Evolutionary conservation across 495 filamentous ascomycete species (phyloP).

Genomic region (Ramalina peruviana): DNA sequence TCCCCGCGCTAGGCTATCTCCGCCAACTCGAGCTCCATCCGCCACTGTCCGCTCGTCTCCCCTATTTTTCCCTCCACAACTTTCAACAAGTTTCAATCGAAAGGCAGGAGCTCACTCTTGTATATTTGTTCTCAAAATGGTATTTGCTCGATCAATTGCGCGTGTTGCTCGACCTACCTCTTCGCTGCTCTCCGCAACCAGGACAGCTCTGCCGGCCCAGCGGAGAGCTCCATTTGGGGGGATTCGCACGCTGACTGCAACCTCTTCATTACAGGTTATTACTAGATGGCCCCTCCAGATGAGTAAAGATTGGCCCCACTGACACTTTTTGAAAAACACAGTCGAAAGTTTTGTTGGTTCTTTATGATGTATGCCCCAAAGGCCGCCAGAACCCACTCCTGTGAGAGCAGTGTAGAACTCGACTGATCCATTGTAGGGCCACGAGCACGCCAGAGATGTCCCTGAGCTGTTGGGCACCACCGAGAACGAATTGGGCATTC

Average conservation of each 20-base stretch:
- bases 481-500: constrained; percentile 92
- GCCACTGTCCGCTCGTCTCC: background rate
- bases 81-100: background rate
- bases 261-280: constrained; percentile 18
- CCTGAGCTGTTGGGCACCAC: constrained; percentile 83
- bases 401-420: background rate
- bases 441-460: constrained; percentile 58
- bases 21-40: too few relatives aligned
- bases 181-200: constrained; percentile 32
- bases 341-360: constrained; percentile 62
- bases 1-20: too few relatives aligned
- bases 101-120: background rate
- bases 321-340: constrained; percentile 43
- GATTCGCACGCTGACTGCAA: constrained; percentile 27
- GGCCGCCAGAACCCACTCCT: background rate
- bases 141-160: constrained; percentile 50
- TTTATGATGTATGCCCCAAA: constrained; percentile 53
- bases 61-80: background rate
- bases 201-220: constrained; percentile 16
- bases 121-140: constrained; percentile 39
- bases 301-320: constrained; percentile 24
- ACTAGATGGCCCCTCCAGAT: background rate
- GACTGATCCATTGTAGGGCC: constrained; percentile 34
- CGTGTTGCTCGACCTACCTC: constrained; percentile 45
- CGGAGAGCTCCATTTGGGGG: constrained; percentile 22